Evolutionary conservation across 441 rosid species (phyloP), one percentile per base, ranked within the genome.

Genomic region (Croton setiger): DNA sequence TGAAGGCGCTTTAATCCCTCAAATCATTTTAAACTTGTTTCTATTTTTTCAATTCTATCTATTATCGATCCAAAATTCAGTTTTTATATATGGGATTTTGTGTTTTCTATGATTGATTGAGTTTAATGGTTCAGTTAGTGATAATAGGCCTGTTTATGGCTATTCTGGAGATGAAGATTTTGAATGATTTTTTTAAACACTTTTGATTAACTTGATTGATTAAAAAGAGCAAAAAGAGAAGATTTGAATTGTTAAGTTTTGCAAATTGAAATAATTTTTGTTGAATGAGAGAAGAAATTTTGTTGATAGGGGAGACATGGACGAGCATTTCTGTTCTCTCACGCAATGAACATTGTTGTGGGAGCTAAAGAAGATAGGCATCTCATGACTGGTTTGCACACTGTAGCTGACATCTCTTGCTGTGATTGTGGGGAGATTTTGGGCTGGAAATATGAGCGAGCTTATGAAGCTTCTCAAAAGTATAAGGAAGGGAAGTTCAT

Each of bases 401-500:
- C 96, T 0, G 94, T 92, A 31, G 94, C 93, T 11, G 96, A 92
- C 72, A 75, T 92, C 66, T 72, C 78, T 37, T 92, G 94, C 73
- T 82, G 78, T 0, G 92, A 92, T 78, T 92, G 98, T 73, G 76
- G 74, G 7, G 80, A 88, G 78, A 84, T 88, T 23, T 71, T 92
- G 78, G 96, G 98, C 7, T 92, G 96, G 98, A 92, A 92, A 74
- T 92, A 92, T 44, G 91, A 88, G 74, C 79, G 89, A 76, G 98
- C 98, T 27, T 88, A 81, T 11, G 90, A 87, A 67, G 78, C 77
- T 1, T 81, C 93, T 0, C 98, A 92, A 68, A 92, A 84, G 85
- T 92, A 92, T 78, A 92, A 92, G 74, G 97, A 91, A 77, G 97
- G 97, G 57, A 91, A 91, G 74, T 91, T 85, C 78, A 87, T 91